Evolutionary conservation across 768 basidiomycete genomes (phyloP).

Genomic region (Boletus vermiculosoides): DNA sequence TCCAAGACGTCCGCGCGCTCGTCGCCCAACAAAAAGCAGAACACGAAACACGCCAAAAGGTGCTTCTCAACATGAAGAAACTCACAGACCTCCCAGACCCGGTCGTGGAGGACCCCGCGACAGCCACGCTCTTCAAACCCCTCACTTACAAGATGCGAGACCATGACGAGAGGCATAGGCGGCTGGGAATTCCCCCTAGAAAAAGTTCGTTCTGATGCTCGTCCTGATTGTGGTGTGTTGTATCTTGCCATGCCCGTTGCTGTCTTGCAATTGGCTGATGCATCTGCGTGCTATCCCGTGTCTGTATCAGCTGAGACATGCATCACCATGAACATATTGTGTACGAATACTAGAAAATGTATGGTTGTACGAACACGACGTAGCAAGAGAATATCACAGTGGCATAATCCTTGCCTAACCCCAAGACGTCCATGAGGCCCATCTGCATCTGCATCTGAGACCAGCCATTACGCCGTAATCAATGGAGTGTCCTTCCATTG

Average conservation of each 20-base stretch:
- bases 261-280: background rate
- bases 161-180: conserved; percentile 27
- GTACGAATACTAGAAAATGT: background rate
- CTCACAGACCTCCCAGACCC: conserved; percentile 36
- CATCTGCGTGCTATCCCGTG: background rate
- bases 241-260: background rate
- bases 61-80: conserved; percentile 45
- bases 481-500: no score
- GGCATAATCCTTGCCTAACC: no score
- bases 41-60: conserved; percentile 45
- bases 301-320: background rate
- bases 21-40: no score
- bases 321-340: background rate
- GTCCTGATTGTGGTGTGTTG: background rate
- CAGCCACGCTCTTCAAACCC: conserved; percentile 13
- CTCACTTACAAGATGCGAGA: conserved; percentile 25
- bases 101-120: conserved; percentile 7
- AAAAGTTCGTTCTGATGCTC: conserved; percentile 21
- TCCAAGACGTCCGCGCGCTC: conserved; percentile 74
- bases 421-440: no score
- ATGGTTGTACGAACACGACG: background rate
- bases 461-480: no score
- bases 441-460: no score
- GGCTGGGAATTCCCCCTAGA: conserved; percentile 29
- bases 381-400: background rate